Percentiles rank a stretch among this genome's conserved stretches.
Conservation (phyloP, 1,139 yeast genomes). For the Yarrowia galli region DNA sequence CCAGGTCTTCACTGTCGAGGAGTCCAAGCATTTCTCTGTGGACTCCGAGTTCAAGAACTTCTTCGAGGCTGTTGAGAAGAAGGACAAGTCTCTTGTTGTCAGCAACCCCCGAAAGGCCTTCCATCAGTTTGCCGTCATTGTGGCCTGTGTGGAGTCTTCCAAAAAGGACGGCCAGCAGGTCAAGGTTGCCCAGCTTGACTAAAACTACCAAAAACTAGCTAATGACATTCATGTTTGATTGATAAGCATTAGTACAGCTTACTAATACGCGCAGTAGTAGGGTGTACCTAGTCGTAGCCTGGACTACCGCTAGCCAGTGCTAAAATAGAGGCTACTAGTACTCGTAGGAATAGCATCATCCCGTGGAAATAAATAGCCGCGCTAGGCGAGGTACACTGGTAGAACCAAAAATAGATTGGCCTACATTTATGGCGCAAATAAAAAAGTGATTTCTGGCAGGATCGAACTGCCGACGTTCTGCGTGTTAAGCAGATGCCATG, state of each 20-base stretch:
- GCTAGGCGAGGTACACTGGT: too few species aligned
- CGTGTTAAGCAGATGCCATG: conserved; percentile 99
- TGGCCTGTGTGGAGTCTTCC: conserved; percentile 80
- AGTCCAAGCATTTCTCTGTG: conserved; percentile 65
- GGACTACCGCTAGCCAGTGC: too few species aligned
- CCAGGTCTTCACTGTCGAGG: conserved; percentile 56
- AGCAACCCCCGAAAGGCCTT: conserved; percentile 78
- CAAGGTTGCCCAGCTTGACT: conserved; percentile 52
- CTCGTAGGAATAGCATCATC: too few species aligned
- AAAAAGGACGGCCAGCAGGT: conserved; percentile 65
- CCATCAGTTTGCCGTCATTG: conserved; percentile 91
- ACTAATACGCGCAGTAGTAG: too few species aligned
- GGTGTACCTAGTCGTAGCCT: too few species aligned
- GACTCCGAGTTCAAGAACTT: conserved; percentile 76
- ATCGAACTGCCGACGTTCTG: conserved; percentile 99
- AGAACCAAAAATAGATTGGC: too few species aligned
- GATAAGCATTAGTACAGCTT: too few species aligned
- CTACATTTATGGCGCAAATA: too few species aligned
- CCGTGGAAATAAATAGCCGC: too few species aligned
- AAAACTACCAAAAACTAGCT: neutral
- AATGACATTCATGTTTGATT: too few species aligned
- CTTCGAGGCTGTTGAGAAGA: conserved; percentile 68
- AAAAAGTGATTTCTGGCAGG: conserved; percentile 59
- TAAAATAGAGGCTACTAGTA: too few species aligned
- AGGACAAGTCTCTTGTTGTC: conserved; percentile 65